Evolutionary conservation across 768 basidiomycete genomes (phyloP).

Genomic region (Pholiota microspora): DNA sequence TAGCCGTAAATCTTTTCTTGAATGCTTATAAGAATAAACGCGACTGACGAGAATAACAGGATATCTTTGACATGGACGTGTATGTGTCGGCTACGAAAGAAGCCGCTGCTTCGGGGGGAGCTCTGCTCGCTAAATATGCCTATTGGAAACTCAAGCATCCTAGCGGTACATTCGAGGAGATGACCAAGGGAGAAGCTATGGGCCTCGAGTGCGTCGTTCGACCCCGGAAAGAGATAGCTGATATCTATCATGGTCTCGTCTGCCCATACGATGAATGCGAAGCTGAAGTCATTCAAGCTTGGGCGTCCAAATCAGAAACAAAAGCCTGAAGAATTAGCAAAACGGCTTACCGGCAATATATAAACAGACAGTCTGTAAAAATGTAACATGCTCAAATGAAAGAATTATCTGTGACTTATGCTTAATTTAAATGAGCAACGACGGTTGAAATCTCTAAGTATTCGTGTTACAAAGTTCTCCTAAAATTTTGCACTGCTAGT

Average conservation of each 20-base stretch:
- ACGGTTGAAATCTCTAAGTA: too few relatives aligned
- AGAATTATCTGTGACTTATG: too few relatives aligned
- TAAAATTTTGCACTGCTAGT: too few relatives aligned
- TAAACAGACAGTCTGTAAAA: too few relatives aligned
- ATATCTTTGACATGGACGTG: slow-evolving; percentile 76
- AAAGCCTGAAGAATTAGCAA: background rate
- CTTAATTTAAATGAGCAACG: too few relatives aligned
- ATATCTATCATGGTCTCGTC: slow-evolving; percentile 55
- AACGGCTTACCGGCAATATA: too few relatives aligned
- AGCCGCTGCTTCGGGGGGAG: slow-evolving; percentile 72
- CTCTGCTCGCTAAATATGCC: slow-evolving; percentile 66
- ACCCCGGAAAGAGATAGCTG: slow-evolving; percentile 42
- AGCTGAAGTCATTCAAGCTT: slow-evolving; percentile 28
- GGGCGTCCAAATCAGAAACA: slow-evolving; percentile 5
- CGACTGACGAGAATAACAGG: slow-evolving; percentile 28
- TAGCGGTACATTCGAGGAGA: slow-evolving; percentile 61
- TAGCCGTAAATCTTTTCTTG: slow-evolving; percentile 42
- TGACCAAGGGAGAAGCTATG: slow-evolving; percentile 50
- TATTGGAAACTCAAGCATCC: slow-evolving; percentile 57
- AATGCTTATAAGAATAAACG: background rate
- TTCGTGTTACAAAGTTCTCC: too few relatives aligned
- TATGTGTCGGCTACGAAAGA: slow-evolving; percentile 68
- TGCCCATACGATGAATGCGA: slow-evolving; percentile 57
- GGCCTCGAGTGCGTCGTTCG: slow-evolving; percentile 62
- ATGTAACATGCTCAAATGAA: too few relatives aligned